Evolutionary conservation across 768 basidiomycete species (phyloP), one percentile per base, ranked within the genome.

Genomic region (Pleurotus pulmonarius): DNA sequence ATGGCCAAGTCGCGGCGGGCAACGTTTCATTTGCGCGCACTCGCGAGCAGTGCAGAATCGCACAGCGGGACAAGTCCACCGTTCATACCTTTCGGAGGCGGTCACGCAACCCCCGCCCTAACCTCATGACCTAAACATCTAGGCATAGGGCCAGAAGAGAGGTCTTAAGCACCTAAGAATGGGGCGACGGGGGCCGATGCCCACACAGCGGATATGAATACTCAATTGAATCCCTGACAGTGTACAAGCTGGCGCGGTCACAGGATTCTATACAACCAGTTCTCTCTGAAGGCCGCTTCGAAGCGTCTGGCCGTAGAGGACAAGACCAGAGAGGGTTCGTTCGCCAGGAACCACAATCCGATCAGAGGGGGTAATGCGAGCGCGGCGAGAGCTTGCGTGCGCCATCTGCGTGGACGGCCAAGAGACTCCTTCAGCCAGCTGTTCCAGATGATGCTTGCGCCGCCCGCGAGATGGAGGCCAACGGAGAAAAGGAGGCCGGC

Each of bases 381-480:
- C 3, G 70, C 71, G 2, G 69, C 73, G 0, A 74, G 61, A 0
- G 73, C 62, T 12, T 75, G 55, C 38, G 59, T 67, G 26, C 64
- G 52, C 43, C 29, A 29, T 59, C 54, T 44, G 48, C 49, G 25
- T 54, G 48, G 46, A 65, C 54, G 68, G 49, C 48, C 63, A 20
- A 67, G 57, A 44, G 39, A 29, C 5, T 60, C 64, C 29, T 69
- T 69, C n/a, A 76, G 53, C 70, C 80, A 83, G 1, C 73, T 78
- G 18, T 77, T 77, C 70, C 77, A 78, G 12, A 90, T 66, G 15
- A 88, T 59, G 4, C 72, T 70, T 45, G 72, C 61, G 0, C 92
- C 92, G 58, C 90, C 86, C 3, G 76, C 75, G 3, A 79, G 73
- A 65, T 94, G 93, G 47, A 86, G 63, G 0, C 77, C 72, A 0